These are phyloP conservation scores for Cylindrotheca closterium DNA, from an alignment of 108 stramenopile species.

Conservation along the genomic window DNA sequence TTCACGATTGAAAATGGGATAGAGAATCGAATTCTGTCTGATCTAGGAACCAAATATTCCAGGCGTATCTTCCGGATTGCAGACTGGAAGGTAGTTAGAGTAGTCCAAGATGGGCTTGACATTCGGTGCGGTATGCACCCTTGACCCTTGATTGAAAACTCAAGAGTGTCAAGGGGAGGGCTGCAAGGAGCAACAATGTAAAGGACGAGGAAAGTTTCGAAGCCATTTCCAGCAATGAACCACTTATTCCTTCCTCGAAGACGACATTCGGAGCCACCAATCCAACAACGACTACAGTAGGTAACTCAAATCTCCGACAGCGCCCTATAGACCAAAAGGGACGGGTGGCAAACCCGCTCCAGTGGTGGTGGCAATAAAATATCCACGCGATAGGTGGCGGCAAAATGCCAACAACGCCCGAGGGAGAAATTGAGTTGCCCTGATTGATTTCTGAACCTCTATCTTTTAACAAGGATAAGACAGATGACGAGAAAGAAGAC, in stretches of 20 bases:
- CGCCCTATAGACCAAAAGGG: conserved; percentile 45
- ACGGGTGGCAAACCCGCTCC: conserved; percentile 53
- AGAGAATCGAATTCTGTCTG: too few species aligned
- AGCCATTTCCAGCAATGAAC: background rate
- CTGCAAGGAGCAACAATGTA: conserved; percentile 14
- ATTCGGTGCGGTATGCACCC: conserved; percentile 52
- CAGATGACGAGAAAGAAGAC: too few species aligned
- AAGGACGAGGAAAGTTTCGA: conserved; percentile 16
- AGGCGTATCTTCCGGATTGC: conserved; percentile 10
- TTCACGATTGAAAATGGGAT: too few species aligned
- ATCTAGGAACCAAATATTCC: conserved; percentile 9
- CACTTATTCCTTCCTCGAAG: too few species aligned
- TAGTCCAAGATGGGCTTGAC: conserved; percentile 49
- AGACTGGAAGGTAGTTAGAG: conserved; percentile 27
- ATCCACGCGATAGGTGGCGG: conserved; percentile 39
- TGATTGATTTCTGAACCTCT: conserved; percentile 11
- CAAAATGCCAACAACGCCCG: conserved; percentile 2
- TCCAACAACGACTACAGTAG: conserved; percentile 38
- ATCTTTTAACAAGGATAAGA: conserved; percentile 14
- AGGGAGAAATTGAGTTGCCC: conserved; percentile 16
- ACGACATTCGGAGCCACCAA: conserved; percentile 14
- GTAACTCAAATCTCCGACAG: conserved; percentile 47
- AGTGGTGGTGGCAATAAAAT: conserved; percentile 41
- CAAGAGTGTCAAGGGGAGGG: conserved; percentile 19
- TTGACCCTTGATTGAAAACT: conserved; percentile 20